Evolutionary conservation across 176 grass and related monocot genomes (phyloP).

Genomic region (Themeda triandra): DNA sequence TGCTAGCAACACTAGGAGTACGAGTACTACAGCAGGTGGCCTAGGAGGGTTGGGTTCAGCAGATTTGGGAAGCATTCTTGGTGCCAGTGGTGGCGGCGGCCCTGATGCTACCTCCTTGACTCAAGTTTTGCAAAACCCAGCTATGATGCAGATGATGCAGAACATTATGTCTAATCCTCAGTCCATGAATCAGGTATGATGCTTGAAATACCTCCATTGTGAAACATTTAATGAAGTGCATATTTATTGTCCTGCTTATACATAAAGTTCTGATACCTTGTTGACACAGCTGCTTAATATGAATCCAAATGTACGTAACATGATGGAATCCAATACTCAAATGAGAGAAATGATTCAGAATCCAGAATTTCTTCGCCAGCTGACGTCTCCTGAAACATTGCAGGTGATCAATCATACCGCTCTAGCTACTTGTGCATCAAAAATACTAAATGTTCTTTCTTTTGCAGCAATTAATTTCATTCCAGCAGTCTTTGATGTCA

Average conservation of each 20-base stretch:
- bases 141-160: slow-evolving; percentile 93
- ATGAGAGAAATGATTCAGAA: slow-evolving; percentile 92
- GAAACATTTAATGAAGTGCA: background rate
- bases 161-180: slow-evolving; percentile 91
- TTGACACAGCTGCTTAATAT: slow-evolving; percentile 66
- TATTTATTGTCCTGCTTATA: slow-evolving; percentile 11
- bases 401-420: slow-evolving; percentile 44
- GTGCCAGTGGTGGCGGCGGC: slow-evolving; percentile 45
- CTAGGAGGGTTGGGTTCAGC: slow-evolving; percentile 51
- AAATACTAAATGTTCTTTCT: slow-evolving; percentile 22
- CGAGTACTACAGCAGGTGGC: slow-evolving; percentile 28
- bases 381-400: slow-evolving; percentile 86
- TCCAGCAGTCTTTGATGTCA: slow-evolving; percentile 71
- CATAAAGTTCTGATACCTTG: background rate
- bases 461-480: slow-evolving; percentile 76
- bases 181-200: slow-evolving; percentile 79
- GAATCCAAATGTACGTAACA: slow-evolving; percentile 67
- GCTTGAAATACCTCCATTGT: background rate
- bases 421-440: slow-evolving; percentile 16
- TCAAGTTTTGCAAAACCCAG: slow-evolving; percentile 90
- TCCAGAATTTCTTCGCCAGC: slow-evolving; percentile 89
- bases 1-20: slow-evolving; percentile 41
- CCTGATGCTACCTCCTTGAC: slow-evolving; percentile 58
- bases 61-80: slow-evolving; percentile 64
- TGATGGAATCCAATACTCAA: slow-evolving; percentile 80